These are phyloP conservation scores for Geotrichum klebahnii DNA, from an alignment of 1,139 yeast species.

Conservation along the genomic window DNA sequence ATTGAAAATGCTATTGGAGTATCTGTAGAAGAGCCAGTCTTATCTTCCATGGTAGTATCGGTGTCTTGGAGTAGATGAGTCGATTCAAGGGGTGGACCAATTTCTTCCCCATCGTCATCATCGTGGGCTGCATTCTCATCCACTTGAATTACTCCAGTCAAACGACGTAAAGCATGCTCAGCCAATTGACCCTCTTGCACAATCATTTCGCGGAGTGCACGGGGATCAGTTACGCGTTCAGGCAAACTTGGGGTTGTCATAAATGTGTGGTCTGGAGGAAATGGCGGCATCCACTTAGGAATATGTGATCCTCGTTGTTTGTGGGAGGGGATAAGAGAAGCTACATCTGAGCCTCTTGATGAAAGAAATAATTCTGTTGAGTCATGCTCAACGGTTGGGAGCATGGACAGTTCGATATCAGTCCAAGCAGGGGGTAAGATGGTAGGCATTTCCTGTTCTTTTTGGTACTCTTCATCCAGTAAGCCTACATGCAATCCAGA, in stretches of 20 bases:
- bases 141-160: slow-evolving; percentile 37
- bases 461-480: slow-evolving; percentile 16
- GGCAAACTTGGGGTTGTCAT: slow-evolving; percentile 67
- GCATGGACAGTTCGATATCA: slow-evolving; percentile 47
- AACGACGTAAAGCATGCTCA: slow-evolving; percentile 64
- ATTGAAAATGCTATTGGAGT: too few species aligned
- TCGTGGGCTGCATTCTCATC: slow-evolving; percentile 31
- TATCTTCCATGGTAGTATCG: slow-evolving; percentile 29
- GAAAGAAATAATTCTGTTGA: slow-evolving; percentile 32
- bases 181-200: slow-evolving; percentile 79
- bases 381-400: slow-evolving; percentile 27
- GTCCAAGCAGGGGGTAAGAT: slow-evolving; percentile 22
- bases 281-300: slow-evolving; percentile 73
- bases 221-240: slow-evolving; percentile 65
- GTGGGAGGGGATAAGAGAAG: slow-evolving; percentile 43
- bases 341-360: slow-evolving; percentile 30
- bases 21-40: slow-evolving; percentile 9
- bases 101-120: slow-evolving; percentile 30
- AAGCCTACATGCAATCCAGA: slow-evolving; percentile 43
- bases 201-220: slow-evolving; percentile 60
- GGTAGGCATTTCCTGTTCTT: slow-evolving; percentile 17
- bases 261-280: slow-evolving; percentile 92
- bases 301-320: slow-evolving; percentile 51
- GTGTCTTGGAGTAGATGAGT: too few species aligned
- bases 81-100: too few species aligned